Evolutionary conservation across 352 stramenopile genomes (phyloP).

Genomic region (Globisporangium canariense): DNA sequence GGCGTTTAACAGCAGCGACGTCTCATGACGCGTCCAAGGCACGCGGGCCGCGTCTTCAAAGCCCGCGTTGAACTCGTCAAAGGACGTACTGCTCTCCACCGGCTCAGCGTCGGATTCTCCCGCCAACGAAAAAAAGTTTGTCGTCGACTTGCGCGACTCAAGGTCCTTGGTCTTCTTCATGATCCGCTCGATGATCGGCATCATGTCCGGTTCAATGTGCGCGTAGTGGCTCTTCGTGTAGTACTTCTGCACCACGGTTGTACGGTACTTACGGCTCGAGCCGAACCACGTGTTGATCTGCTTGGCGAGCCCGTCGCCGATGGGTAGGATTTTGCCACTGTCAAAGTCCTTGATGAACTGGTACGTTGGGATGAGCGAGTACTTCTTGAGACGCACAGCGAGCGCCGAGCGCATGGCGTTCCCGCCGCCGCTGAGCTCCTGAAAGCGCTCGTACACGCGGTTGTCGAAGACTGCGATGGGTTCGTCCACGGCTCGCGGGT

Average conservation of each 20-base stretch:
- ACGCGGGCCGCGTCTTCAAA: neutral
- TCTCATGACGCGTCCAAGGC: conserved; percentile 11
- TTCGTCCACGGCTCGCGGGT: neutral
- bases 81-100: neutral
- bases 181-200: conserved; percentile 8
- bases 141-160: conserved; percentile 1
- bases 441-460: conserved; percentile 10
- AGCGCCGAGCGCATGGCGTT: conserved; percentile 2
- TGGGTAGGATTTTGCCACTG: neutral
- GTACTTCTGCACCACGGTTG: conserved; percentile 2
- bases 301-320: neutral
- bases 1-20: conserved; percentile 4
- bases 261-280: conserved; percentile 8
- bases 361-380: conserved; percentile 12
- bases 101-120: neutral
- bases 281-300: conserved; percentile 7
- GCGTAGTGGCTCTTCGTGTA: conserved; percentile 15
- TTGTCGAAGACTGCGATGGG: conserved; percentile 8
- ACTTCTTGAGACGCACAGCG: conserved; percentile 11
- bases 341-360: conserved; percentile 16
- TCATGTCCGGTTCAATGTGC: conserved; percentile 10
- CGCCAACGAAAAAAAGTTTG: neutral
- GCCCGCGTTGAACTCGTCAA: neutral
- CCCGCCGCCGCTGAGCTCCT: neutral
- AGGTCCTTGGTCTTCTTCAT: conserved; percentile 4